Conservation (phyloP, 768 basidiomycete species). For the Mycena pura region DNA sequence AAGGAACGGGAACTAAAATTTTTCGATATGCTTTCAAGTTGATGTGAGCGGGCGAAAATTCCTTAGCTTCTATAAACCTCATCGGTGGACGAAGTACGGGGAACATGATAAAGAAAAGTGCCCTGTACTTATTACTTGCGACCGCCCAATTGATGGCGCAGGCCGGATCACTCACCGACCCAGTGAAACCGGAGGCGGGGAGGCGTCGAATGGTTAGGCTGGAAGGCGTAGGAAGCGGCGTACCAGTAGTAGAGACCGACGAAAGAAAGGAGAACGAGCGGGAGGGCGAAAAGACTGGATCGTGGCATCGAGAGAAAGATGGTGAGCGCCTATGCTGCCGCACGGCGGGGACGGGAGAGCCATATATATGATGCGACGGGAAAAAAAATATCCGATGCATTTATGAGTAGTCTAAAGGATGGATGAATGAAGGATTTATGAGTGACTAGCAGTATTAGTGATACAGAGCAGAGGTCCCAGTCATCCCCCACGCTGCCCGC, state of each 20-base stretch:
- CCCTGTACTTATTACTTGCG: background rate
- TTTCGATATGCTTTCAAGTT: too few species aligned
- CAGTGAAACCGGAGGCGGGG: background rate
- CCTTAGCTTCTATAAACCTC: background rate
- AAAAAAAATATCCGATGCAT: too few species aligned
- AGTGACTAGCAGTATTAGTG: too few species aligned
- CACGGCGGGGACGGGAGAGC: too few species aligned
- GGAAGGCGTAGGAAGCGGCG: background rate
- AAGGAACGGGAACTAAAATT: background rate
- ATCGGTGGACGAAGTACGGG: background rate
- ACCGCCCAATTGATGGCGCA: background rate
- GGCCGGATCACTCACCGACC: background rate
- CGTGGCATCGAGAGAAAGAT: background rate
- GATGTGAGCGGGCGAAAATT: background rate
- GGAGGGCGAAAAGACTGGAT: background rate
- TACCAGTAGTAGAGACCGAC: background rate
- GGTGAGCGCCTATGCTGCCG: background rate
- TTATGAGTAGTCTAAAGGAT: too few species aligned
- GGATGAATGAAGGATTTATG: too few species aligned
- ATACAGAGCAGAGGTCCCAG: too few species aligned
- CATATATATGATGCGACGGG: too few species aligned
- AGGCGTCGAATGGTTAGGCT: background rate
- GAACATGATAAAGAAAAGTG: background rate
- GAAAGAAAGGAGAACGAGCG: background rate
- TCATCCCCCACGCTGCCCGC: too few species aligned